Conservation (phyloP, 805 yeast species). For the Kazachstania martiniae region DNA sequence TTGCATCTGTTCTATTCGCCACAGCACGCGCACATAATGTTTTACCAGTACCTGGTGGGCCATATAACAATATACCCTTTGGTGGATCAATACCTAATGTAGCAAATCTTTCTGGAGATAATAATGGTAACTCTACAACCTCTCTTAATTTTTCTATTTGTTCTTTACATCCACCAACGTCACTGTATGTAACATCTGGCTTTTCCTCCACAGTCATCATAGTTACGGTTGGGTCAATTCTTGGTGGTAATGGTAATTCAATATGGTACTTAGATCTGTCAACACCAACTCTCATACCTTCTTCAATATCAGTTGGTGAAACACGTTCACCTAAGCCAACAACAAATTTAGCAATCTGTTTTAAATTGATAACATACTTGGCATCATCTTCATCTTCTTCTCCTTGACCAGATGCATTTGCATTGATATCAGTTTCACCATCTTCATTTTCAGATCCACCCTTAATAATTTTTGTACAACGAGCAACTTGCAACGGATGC, state of each 20-base stretch:
- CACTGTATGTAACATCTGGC: constrained; percentile 97
- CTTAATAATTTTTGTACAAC: constrained; percentile 94
- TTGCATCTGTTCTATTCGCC: constrained; percentile 98
- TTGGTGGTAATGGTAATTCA: constrained; percentile 93
- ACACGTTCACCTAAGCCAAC: constrained; percentile 95
- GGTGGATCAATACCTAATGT: constrained; percentile 98
- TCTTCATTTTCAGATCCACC: constrained; percentile 33
- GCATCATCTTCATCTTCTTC: constrained; percentile 71
- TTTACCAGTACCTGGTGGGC: constrained; percentile 99
- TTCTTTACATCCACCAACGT: constrained; percentile 97
- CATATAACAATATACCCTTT: constrained; percentile 89
- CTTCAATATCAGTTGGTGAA: constrained; percentile 97
- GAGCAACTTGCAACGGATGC: constrained; percentile 94
- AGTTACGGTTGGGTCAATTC: constrained; percentile 95
- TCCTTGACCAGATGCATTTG: constrained; percentile 11
- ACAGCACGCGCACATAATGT: constrained; percentile 98
- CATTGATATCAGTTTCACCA: constrained; percentile 11
- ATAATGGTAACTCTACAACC: constrained; percentile 86
- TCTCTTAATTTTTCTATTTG: constrained; percentile 94
- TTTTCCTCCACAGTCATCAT: constrained; percentile 99
- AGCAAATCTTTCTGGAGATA: constrained; percentile 94
- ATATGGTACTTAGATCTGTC: constrained; percentile 95
- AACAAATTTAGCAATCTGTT: constrained; percentile 96
- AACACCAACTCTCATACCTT: constrained; percentile 99
- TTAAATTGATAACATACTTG: constrained; percentile 90